Evolutionary conservation across 2,329 filamentous ascomycete genomes (phyloP), one percentile per base, ranked within the genome.

Genomic region (Gaeumannomyces tritici): DNA sequence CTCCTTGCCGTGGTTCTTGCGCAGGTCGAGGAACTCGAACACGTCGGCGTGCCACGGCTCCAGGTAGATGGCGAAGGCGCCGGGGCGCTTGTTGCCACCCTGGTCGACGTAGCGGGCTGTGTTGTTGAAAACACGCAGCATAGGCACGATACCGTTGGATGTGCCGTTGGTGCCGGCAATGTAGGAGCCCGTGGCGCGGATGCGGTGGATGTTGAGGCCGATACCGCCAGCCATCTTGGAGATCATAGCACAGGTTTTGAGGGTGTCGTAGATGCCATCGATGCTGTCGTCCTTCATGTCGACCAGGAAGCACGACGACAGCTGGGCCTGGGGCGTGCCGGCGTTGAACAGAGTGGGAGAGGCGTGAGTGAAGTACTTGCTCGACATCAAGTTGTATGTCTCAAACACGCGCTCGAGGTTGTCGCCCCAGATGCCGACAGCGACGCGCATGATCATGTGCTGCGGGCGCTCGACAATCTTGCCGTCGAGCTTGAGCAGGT

Each of bases 261-360:
- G 85, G 24, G 95, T 99, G 74, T 99, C 95, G 73, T 99, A 99
- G 74, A 99, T 99, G 69, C 95, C 95, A 69, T 99, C 95, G 73
- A 99, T 99, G 77, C 93, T 97, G 79, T 99, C 95, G 61, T 96
- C 93, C 83, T 98, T 99, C 89, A 99, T 98, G 77, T 98, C 95
- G 68, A 99, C 91, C 62, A 99, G 84, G 87, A 99, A 99, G 83
- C 95, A 99, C 21, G 95, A 99, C 3, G 95, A 96, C 70, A 99
- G 83, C 79, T 99, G 95, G 57, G 92, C 88, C 72, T 95, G 89
- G 57, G 95, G 95, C 31, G 95, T 99, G 72, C 93, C 95, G 62
- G 95, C 95, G 71, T 96, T 97, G 87, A 99, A 99, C 61, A 99
- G 87, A 4, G 95, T 99, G 4, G 95, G 95, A 11, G 95, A 78